Conservation (phyloP, 257 asterid species). For the Marsdenia floribunda region DNA sequence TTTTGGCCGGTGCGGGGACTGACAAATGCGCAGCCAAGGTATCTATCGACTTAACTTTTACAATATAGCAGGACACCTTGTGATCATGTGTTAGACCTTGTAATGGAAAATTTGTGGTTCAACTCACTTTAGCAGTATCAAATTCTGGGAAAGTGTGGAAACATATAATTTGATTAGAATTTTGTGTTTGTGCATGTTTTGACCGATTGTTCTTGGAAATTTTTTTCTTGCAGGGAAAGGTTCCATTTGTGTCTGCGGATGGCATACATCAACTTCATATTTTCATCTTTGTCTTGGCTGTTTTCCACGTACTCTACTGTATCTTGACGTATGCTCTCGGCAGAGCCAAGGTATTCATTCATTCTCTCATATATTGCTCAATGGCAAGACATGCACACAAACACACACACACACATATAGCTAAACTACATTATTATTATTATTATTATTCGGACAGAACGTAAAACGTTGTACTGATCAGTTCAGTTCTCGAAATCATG, state of each 20-base stretch:
- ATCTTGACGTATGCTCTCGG: conserved; percentile 66
- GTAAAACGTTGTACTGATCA: neutral
- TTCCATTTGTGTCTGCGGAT: conserved; percentile 61
- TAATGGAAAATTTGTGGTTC: no score
- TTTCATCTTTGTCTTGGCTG: conserved; percentile 77
- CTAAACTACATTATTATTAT: no score
- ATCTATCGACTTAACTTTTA: conserved; percentile 1
- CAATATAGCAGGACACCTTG: no score
- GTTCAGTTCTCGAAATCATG: neutral
- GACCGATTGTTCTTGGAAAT: neutral
- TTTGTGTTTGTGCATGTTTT: neutral
- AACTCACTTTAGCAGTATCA: no score
- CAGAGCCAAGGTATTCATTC: conserved; percentile 50
- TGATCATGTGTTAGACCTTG: no score
- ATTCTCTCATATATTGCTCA: no score
- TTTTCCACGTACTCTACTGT: conserved; percentile 71
- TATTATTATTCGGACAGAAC: no score
- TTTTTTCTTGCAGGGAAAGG: conserved; percentile 49
- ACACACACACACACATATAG: no score
- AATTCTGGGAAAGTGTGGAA: no score
- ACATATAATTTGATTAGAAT: neutral
- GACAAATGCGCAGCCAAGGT: conserved; percentile 71
- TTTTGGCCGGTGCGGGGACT: conserved; percentile 43
- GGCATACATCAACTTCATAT: conserved; percentile 78
- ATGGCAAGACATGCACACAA: no score